Base-by-base conservation (phyloP, 2,329 filamentous ascomycete genomes). In the Onygenales sp. region DNA sequence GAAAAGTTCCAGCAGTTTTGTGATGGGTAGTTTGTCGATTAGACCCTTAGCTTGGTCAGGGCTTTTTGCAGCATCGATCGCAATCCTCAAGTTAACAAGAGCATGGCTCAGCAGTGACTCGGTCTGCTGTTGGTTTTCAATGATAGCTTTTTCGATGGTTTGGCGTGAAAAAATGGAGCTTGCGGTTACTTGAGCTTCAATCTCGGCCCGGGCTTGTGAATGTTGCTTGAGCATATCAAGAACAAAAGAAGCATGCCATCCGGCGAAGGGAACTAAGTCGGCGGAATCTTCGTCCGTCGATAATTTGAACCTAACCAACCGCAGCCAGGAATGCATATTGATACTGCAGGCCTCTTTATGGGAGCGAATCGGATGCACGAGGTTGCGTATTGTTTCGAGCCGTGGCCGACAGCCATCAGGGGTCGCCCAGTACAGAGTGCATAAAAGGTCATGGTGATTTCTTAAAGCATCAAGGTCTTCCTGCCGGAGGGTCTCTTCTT, bases 391-490 rank as follows among this genome's bases (percentile, higher is more conserved):
- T 5, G 74, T 68, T 50, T 76, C 70, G 4, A 82, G 58, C 43
- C 75, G 72, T 42, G 79, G 79, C n/a, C 81, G 72, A 60, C 72
- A 77, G 1, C 71, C 69, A 32, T 75, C 65, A 31, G 81, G 80
- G 39, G 78, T 76, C 43, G 75, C 75, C 71, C 75, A 82, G 61
- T 83, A 83, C 11, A 84, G 68, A 3, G 78, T 80, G 52, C 77
- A 80, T 0, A 84, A 71, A 13, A 84, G 69, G 60, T 84, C 80
- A 57, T 83, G 80, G 55, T 84, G 80, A 58, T 84, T 84, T 47
- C 79, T 75, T 45, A 84, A 66, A 1, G 81, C 79, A 50, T 79
- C 75, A 10, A 84, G 66, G 57, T 80, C 80, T 53, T 75, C 71
- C 51, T 76, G 72, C 33, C 71, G 71, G 11, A 84, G 63, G 4